Conservation (phyloP, 108 stramenopile species). For the Discostella pseudostelligera region DNA sequence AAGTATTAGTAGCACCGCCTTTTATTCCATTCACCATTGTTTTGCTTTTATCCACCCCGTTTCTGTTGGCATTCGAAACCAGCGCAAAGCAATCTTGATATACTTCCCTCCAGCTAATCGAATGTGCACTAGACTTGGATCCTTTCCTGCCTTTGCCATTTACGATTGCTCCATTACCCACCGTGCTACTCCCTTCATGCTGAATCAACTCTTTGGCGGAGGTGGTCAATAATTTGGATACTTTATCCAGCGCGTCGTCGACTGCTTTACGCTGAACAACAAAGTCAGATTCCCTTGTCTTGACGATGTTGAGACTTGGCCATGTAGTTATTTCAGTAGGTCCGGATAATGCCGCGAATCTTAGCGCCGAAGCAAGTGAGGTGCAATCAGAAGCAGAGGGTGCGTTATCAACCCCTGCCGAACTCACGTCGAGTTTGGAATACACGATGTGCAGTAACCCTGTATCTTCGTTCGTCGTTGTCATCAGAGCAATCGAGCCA, state of each 20-base stretch:
- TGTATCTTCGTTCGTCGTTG: conserved; percentile 15
- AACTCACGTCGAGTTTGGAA: conserved; percentile 7
- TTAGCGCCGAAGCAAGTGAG: conserved; percentile 38
- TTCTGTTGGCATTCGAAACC: conserved; percentile 12
- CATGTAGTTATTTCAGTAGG: background rate
- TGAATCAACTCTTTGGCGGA: conserved; percentile 21
- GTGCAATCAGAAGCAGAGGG: background rate
- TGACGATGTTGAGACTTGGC: background rate
- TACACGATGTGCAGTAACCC: conserved; percentile 28
- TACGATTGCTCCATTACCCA: conserved; percentile 1
- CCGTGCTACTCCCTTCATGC: conserved; percentile 1
- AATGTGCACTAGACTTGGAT: background rate
- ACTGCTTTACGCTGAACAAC: background rate
- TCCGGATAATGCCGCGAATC: conserved; percentile 29
- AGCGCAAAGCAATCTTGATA: conserved; percentile 19
- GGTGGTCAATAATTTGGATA: conserved; percentile 23
- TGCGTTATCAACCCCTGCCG: background rate
- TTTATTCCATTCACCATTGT: conserved; percentile 22
- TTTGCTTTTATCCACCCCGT: background rate
- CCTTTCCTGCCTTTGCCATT: conserved; percentile 33
- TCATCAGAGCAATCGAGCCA: conserved; percentile 42
- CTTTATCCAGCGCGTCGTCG: conserved; percentile 14
- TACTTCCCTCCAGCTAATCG: conserved; percentile 15
- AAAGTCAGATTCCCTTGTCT: background rate
- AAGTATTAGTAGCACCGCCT: conserved; percentile 1